These are phyloP conservation scores for Coemansia sp. DNA, from an alignment of 192 early-diverging fungal species.

Conservation along the genomic window DNA sequence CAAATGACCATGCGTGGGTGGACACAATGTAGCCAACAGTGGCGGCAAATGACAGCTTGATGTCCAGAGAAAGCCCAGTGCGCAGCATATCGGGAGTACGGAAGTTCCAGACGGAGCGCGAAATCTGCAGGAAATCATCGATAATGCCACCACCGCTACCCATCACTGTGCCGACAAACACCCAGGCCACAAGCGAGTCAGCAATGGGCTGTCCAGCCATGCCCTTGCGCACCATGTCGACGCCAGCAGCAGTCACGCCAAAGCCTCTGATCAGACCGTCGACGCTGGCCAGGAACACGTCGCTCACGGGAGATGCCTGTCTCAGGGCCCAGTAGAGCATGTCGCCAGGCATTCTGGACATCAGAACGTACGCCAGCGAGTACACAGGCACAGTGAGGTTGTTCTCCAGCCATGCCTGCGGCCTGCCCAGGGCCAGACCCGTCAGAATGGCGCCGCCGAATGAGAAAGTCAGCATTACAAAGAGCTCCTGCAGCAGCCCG, in stretches of 20 bases:
- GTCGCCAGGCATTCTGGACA: slow-evolving; percentile 48
- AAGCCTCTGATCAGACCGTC: slow-evolving; percentile 56
- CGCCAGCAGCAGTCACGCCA: slow-evolving; percentile 54
- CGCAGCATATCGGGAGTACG: slow-evolving; percentile 48
- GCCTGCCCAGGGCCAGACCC: slow-evolving; percentile 45
- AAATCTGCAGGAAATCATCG: slow-evolving; percentile 56
- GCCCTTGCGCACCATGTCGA: slow-evolving; percentile 50
- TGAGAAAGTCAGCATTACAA: slow-evolving; percentile 55
- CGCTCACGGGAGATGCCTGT: slow-evolving; percentile 41
- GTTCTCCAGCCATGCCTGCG: slow-evolving; percentile 54
- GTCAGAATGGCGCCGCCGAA: slow-evolving; percentile 57
- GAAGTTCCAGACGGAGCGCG: slow-evolving; percentile 33
- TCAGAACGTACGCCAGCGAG: slow-evolving; percentile 35
- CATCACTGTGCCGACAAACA: slow-evolving; percentile 50
- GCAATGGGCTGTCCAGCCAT: slow-evolving; percentile 47
- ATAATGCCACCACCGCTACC: slow-evolving; percentile 58
- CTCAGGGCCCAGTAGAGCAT: slow-evolving; percentile 40
- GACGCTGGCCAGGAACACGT: slow-evolving; percentile 53
- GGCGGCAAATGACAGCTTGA: slow-evolving; percentile 48
- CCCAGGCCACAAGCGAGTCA: slow-evolving; percentile 53
- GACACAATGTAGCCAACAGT: slow-evolving; percentile 52
- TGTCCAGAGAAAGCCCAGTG: slow-evolving; percentile 34
- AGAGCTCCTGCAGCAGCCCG: slow-evolving; percentile 48
- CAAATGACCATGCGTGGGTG: slow-evolving; percentile 55
- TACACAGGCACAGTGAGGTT: slow-evolving; percentile 51